Evolutionary conservation across 352 stramenopile genomes (phyloP).

Genomic region (Aphanomyces stellatus): DNA sequence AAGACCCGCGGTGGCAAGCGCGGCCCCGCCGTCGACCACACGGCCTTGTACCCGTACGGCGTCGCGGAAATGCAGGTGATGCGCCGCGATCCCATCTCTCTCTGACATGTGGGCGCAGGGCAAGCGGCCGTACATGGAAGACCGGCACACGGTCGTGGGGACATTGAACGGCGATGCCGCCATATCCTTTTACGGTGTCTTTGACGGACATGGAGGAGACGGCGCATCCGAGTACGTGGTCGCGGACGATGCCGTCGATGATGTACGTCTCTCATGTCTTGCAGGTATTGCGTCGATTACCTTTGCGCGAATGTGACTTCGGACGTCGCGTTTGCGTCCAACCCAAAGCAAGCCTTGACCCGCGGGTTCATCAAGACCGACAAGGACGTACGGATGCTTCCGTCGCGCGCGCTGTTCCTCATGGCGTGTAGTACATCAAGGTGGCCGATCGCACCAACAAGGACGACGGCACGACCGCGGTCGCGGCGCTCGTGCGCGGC

Average conservation of each 20-base stretch:
- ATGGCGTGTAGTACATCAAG: constrained; percentile 53
- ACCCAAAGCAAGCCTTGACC: constrained; percentile 60
- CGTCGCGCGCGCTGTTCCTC: background rate
- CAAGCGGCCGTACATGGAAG: constrained; percentile 86
- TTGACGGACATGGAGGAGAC: constrained; percentile 89
- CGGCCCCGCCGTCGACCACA: constrained; percentile 36
- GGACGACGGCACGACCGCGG: constrained; percentile 86
- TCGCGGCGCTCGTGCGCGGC: constrained; percentile 68
- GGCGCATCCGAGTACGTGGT: constrained; percentile 76
- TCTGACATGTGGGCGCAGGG: constrained; percentile 26
- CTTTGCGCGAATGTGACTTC: constrained; percentile 80
- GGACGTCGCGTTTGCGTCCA: constrained; percentile 51
- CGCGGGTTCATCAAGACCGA: constrained; percentile 74
- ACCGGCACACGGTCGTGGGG: constrained; percentile 68
- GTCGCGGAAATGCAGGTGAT: constrained; percentile 67
- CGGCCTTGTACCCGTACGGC: constrained; percentile 71
- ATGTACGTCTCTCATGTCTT: constrained; percentile 13
- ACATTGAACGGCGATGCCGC: constrained; percentile 72
- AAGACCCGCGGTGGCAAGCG: background rate
- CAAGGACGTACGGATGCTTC: constrained; percentile 37
- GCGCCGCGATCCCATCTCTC: background rate
- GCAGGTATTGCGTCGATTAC: constrained; percentile 69
- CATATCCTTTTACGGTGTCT: constrained; percentile 88
- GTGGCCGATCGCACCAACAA: constrained; percentile 72
- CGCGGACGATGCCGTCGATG: constrained; percentile 1